These are phyloP conservation scores for Ehretia macrophylla DNA, from an alignment of 257 asterid species.

Conservation along the genomic window DNA sequence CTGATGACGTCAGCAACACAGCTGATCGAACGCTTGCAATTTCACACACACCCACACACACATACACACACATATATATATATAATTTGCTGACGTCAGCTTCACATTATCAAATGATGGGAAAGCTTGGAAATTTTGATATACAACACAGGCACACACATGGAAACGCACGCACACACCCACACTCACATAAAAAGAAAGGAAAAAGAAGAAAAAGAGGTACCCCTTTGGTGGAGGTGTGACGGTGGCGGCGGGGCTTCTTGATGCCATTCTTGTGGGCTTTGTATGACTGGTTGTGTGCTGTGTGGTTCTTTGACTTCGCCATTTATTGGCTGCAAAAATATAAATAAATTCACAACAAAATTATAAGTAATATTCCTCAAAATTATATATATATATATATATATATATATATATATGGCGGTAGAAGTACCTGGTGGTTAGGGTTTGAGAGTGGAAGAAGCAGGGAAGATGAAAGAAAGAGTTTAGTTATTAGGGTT, in stretches of 20 bases:
- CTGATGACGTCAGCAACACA: no score
- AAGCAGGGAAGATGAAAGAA: neutral
- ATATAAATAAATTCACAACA: neutral
- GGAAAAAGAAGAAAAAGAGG: neutral
- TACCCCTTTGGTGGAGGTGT: slow-evolving; percentile 85
- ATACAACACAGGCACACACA: neutral
- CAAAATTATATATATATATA: neutral
- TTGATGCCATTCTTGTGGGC: slow-evolving; percentile 89
- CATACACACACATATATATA: no score
- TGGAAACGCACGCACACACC: no score
- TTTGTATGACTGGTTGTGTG: slow-evolving; percentile 85
- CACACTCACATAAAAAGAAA: neutral
- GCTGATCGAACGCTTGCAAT: no score
- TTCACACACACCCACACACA: no score
- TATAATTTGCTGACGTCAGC: neutral
- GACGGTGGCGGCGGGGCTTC: slow-evolving; percentile 75
- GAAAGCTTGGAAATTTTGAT: neutral
- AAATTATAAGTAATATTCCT: neutral
- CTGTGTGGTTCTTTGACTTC: slow-evolving; percentile 91
- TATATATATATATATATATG: no score
- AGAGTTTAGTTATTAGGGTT: neutral
- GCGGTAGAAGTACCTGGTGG: neutral
- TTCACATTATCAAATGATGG: neutral
- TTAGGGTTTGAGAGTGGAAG: neutral
- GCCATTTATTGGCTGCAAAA: slow-evolving; percentile 46